Evolutionary conservation across 257 asterid species (phyloP), one percentile per base, ranked within the genome.

Genomic region (Solanum ossicruentum): DNA sequence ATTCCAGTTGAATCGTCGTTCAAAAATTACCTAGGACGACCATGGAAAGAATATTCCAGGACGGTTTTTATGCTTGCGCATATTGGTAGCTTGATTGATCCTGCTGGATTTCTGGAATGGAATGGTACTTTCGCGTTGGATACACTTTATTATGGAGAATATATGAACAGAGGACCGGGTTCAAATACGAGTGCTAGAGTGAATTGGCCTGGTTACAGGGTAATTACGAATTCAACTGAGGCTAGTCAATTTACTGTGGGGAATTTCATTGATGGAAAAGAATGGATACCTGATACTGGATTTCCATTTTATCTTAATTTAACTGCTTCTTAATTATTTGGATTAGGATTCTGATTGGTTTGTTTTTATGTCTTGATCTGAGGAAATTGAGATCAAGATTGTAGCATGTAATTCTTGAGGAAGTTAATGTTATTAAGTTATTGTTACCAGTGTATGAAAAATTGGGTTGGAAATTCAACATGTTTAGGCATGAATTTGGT

Each of bases 71-170:
- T 97, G 88, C 85, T 85, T 3, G 88, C 93, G 0, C 87, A 93
- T 8, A 87, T 97, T 58, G 96, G 91, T 10, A 67, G 71, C 3
- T 89, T 95, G 36, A 93, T 97, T 56, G 63, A 92, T 5, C 99
- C 98, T 0, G 88, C 88, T 1, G 98, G 99, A 8, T 97, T 95
- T 95, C 58, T 91, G 85, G 97, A 94, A 58, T 97, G 99, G 99
- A 41, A 89, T 0, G 96, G 93, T 17, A 79, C 51, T 10, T 94
- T 94, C 52, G 98, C 97, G 0, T 83, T 94, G 79, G 82, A 69
- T 11, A 93, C 97, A n/a, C 92, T 92, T 3, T 93, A 91, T 16
- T 97, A 97, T 10, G 97, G 97, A 10, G 99, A 97, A 94, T 97
- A 94, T 21, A 83, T 12, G 92, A 97, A 97, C n/a, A 91, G 96